Evolutionary conservation across 495 filamentous ascomycete genomes (phyloP).

Genomic region (Amniculicola lignicola): DNA sequence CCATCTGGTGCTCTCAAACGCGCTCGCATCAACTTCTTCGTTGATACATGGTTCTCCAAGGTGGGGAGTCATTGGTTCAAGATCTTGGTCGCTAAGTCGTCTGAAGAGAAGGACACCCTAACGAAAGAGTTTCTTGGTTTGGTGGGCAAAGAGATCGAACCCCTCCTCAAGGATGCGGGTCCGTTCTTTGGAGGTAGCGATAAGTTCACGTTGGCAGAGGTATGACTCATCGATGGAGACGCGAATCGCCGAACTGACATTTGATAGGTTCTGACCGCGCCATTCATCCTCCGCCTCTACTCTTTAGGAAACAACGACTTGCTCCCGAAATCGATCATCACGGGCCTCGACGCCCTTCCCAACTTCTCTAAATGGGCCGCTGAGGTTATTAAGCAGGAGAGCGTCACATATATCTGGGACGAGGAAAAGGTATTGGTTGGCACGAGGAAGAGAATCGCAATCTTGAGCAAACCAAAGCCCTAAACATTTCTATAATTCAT

Average conservation of each 20-base stretch:
- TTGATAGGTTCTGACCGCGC: conserved; percentile 59
- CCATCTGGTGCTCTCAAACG: conserved; percentile 51
- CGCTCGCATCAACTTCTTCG: conserved; percentile 72
- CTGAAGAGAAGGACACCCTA: conserved; percentile 44
- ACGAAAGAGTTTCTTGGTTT: conserved; percentile 49
- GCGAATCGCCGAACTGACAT: not conserved
- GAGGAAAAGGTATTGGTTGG: conserved; percentile 37
- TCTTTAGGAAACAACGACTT: conserved; percentile 51
- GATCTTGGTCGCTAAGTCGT: conserved; percentile 42
- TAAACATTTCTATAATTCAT: too few relatives aligned
- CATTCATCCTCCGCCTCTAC: conserved; percentile 62
- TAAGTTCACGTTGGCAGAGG: conserved; percentile 74
- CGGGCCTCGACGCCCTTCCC: conserved; percentile 55
- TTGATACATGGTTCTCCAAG: conserved; percentile 70
- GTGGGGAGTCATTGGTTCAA: conserved; percentile 49
- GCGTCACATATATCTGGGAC: conserved; percentile 65
- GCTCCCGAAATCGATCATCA: conserved; percentile 47
- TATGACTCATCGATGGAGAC: conserved; percentile 39
- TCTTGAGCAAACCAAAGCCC: too few relatives aligned
- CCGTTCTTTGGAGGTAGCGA: conserved; percentile 82
- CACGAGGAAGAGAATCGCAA: conserved; percentile 34
- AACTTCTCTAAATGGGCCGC: conserved; percentile 66
- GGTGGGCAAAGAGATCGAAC: conserved; percentile 72
- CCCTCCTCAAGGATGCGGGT: conserved; percentile 59
- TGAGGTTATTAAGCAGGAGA: conserved; percentile 59